Base-by-base conservation (phyloP, 1,284 basidiomycete genomes). In the Kwoniella shivajii region DNA sequence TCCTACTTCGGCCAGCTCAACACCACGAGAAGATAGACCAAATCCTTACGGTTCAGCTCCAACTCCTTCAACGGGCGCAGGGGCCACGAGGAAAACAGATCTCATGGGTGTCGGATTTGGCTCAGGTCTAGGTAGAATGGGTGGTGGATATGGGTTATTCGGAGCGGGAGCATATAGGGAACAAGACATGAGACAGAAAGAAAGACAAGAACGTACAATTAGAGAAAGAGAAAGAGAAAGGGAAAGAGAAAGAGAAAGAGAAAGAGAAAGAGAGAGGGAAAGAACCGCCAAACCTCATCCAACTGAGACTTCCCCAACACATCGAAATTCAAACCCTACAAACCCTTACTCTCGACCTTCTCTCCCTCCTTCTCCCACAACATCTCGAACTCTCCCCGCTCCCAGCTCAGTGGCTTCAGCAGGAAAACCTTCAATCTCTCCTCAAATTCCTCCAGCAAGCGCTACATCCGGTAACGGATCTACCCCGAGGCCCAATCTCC, bases 311-410 rank as follows among this genome's bases (percentile, higher is more conserved):
- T 59, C 63, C 4, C 56, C 60, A 4, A 53, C 47, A 13, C 29
- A 44, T 20, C 44, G 54, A 24, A 44, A 57, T 13, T 14, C 51
- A 16, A 56, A 30, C 20, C 34, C 56, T 22, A 29, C 54, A 20
- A 61, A 61, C 22, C 54, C 57, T 11, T 60, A 63, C 39, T 53
- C 61, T 36, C 60, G 64, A 13, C 61, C 58, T 5, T 60, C 59
- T n/a, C 45, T 63, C 29, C 64, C 64, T 3, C 61, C 61, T 33
- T 66, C 64, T 16, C 64, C 64, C 9, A 63, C 64, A 6, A 51
- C 49, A 26, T 44, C 57, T 13, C 51, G 63, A 20, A 57, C 31
- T 29, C 50, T 64, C 9, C 42, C 59, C 4, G 41, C 45, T 11
- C 42, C 58, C 9, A 27, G 29, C 14, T 46, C 57, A 13, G 51